Evolutionary conservation across 192 early-diverging fungal genomes (phyloP), one percentile per base, ranked within the genome.

Genomic region (Mortierella antarctica): DNA sequence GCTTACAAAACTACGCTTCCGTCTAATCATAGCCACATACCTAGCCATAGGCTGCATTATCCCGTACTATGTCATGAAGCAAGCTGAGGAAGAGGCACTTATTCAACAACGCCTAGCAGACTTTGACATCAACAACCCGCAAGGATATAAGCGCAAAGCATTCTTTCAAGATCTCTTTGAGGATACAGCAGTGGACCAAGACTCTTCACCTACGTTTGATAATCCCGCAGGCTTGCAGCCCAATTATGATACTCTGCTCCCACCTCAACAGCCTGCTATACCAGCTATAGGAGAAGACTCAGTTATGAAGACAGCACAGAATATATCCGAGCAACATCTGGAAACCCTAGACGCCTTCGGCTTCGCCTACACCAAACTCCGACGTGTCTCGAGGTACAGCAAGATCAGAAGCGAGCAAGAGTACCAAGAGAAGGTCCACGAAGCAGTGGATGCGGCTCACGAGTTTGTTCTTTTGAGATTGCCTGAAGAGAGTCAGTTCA

Each of bases 61-160:
- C 18, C 77, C 77, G 21, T 72, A 72, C 39, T 80, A 72, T 58
- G 65, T 72, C n/a, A 80, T 80, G 77, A 80, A 64, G 53, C 64
- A 68, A 31, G 69, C 77, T 2, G 65, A 68, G 48, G 70, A 80
- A 14, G 65, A 71, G 21, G 42, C 18, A 13, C 46, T 59, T 13
- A 64, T 55, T n/a, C 69, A 66, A 54, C 51, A 80, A 14, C 13
- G 18, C 1, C 7, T 18, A 17, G 47, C 44, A 21, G 41, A 15
- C 7, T 47, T 40, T 17, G 53, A 71, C n/a, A 41, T 11, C 20
- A 62, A 50, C 12, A 56, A 54, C 10, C 68, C 68, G 2, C 62
- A 39, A 21, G 60, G 45, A 17, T 75, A 75, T n/a, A 75, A 44
- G 52, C 73, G 65, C 5, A 67, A 13, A 39, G 65, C 58, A 1